A percentile compares a stretch with the other conserved stretches of the same genome.
Conservation (phyloP, 176 grass and related monocot genomes). For the Musa acuminata region DNA sequence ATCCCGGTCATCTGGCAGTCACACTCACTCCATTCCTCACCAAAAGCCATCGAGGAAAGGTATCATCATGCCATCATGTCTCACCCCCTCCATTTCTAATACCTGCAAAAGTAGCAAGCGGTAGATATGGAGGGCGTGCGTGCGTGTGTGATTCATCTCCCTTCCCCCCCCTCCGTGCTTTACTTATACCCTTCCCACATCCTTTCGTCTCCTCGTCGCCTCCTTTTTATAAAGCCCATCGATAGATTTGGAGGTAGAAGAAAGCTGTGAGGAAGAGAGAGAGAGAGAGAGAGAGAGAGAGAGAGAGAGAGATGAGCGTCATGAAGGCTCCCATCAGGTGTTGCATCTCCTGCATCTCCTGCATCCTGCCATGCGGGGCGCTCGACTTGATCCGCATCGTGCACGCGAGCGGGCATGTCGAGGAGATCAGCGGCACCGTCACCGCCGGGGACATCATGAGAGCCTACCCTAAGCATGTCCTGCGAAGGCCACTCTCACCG, state of each 20-base stretch:
- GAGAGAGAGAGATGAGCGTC: not conserved
- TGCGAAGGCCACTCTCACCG: conserved; percentile 54
- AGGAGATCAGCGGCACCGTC: conserved; percentile 74
- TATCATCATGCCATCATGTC: conserved; percentile 9
- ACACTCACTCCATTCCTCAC: too few species aligned
- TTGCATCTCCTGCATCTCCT: conserved; percentile 98
- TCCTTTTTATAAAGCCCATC: not conserved
- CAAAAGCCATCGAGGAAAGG: not conserved
- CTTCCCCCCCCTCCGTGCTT: not conserved
- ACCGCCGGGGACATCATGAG: conserved; percentile 87
- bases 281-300: too few species aligned
- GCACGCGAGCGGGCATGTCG: conserved; percentile 85
- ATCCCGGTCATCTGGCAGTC: too few species aligned
- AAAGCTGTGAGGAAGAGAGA: conserved; percentile 4
- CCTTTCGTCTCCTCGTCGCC: not conserved
- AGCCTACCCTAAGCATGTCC: conserved; percentile 79
- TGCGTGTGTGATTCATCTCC: not conserved
- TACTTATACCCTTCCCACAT: not conserved
- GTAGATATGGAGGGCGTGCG: not conserved
- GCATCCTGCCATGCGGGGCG: conserved; percentile 93
- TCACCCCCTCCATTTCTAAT: not conserved
- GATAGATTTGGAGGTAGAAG: not conserved
- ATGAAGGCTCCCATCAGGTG: conserved; percentile 79
- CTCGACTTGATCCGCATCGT: conserved; percentile 95
- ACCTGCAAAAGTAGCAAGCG: not conserved